Evolutionary conservation across 78 protist genomes (phyloP), one percentile per base, ranked within the genome.

Genomic region (Dictyostelium firmibasis): DNA sequence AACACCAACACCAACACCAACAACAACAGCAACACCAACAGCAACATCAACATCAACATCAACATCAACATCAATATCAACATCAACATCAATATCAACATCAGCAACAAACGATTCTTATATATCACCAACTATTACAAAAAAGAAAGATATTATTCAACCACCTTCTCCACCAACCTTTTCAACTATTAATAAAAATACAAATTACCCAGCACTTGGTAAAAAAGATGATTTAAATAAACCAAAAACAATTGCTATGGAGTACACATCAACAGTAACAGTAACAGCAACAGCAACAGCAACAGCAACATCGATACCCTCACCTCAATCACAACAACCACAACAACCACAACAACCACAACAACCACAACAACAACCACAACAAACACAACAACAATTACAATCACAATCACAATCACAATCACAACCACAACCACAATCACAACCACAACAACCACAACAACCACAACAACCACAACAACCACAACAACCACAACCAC

Each of bases 121-220:
- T 3, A 25, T 31, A 13, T 25, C 77, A 31, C 77, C 77, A 69
- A 23, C 44, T 33, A 4, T n/a, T 4, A 47, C 36, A 13, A 31
- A 41, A 18, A 81, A 81, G 25, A 81, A 57, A 53, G 86, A 81
- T 41, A 81, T 81, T 33, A 57, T 81, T 57, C 69, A 81, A 81
- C 86, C 86, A 31, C 86, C 86, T 10, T 81, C 86, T 7, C 86
- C 86, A 29, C 86, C 86, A 27, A 81, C 33, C 0, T 53, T 23
- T 18, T 81, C 86, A 33, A 81, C 86, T 6, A 81, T 81, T 18
- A 79, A 79, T 20, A 79, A 44, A 47, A 75, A 75, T 38, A 50
- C 20, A 1, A 44, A 47, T 44, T 79, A 23, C 38, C 86, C 86
- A 7, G 69, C 86, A 29, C 20, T 57, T 57, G 50, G 82, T 23